phyloP scores from a whole-genome alignment of 208 protist species.

The Leishmania lainsoni region DNA sequence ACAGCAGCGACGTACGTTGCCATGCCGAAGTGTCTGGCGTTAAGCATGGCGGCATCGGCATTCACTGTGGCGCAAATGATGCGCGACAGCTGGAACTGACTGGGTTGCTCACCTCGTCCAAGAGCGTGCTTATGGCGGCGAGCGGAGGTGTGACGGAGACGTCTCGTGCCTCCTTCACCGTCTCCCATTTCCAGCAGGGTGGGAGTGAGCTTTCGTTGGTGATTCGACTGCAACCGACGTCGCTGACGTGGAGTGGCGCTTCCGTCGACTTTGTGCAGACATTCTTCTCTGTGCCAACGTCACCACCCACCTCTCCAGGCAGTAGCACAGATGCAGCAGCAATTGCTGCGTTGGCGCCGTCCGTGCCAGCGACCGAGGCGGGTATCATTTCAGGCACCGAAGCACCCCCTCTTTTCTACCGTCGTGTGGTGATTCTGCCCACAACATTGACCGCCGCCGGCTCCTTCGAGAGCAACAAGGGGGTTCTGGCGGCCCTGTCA shows the following conservation, averaged over 20 bases:
- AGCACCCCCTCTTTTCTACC: constrained; percentile 59
- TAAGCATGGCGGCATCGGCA: neutral
- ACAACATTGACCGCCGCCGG: constrained; percentile 56
- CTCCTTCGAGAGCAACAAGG: constrained; percentile 53
- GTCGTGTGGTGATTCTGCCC: constrained; percentile 51
- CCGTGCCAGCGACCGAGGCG: neutral
- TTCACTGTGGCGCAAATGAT: neutral
- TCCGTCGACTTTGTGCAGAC: constrained; percentile 33
- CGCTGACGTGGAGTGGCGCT: constrained; percentile 45
- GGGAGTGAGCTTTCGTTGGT: constrained; percentile 32
- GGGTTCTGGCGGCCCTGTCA: constrained; percentile 24
- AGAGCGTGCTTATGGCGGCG: constrained; percentile 25
- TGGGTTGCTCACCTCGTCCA: constrained; percentile 32
- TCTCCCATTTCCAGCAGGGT: constrained; percentile 33
- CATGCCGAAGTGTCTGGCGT: neutral
- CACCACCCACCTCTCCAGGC: neutral
- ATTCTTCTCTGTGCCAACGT: constrained; percentile 19
- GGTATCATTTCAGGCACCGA: constrained; percentile 29
- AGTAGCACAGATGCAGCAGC: neutral
- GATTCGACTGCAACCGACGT: constrained; percentile 59
- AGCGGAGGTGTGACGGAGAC: neutral
- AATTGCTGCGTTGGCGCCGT: neutral
- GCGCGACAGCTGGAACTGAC: constrained; percentile 30
- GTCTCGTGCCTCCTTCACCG: constrained; percentile 20
- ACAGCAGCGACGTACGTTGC: neutral